These are phyloP conservation scores for Symbiotaphrina buchneri DNA, from an alignment of 495 filamentous ascomycete genomes.

Conservation along the genomic window DNA sequence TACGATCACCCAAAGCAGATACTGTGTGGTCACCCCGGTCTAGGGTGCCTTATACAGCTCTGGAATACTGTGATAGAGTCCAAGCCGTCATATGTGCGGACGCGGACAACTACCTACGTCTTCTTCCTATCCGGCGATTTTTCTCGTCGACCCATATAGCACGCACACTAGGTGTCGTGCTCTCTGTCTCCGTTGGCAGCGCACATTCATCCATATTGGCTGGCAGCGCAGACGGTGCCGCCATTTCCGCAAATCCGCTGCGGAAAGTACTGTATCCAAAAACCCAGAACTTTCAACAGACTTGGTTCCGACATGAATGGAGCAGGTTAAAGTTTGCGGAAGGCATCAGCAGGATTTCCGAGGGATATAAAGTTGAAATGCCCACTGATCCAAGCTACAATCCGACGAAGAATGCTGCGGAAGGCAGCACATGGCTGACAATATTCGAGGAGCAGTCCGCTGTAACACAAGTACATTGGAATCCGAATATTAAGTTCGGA, in stretches of 20 bases:
- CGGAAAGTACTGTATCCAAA: constrained; percentile 28
- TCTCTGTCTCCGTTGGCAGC: constrained; percentile 18
- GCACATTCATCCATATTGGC: constrained; percentile 29
- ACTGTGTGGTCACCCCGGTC: constrained; percentile 23
- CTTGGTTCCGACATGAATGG: constrained; percentile 43
- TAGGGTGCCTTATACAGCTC: constrained; percentile 21
- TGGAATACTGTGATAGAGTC: constrained; percentile 32
- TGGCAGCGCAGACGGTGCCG: constrained; percentile 33
- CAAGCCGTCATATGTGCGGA: constrained; percentile 30
- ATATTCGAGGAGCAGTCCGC: constrained; percentile 35
- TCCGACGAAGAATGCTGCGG: constrained; percentile 7
- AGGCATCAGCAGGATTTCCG: constrained; percentile 30
- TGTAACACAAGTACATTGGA: constrained; percentile 37
- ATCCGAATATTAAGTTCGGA: constrained; percentile 34
- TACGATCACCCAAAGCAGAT: constrained; percentile 25
- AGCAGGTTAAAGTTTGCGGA: constrained; percentile 13
- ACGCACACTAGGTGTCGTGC: constrained; percentile 15
- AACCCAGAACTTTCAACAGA: constrained; percentile 28
- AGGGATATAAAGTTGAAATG: constrained; percentile 30
- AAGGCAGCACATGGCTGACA: constrained; percentile 19
- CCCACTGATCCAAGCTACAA: constrained; percentile 6
- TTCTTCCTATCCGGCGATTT: constrained; percentile 29
- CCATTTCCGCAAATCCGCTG: constrained; percentile 30
- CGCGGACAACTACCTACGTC: constrained; percentile 30
- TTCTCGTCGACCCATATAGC: constrained; percentile 21